Percentiles rank a stretch among this genome's conserved stretches.
Evolutionary conservation across 352 stramenopile species (phyloP).

Genomic region (Elongisporangium prolatum): DNA sequence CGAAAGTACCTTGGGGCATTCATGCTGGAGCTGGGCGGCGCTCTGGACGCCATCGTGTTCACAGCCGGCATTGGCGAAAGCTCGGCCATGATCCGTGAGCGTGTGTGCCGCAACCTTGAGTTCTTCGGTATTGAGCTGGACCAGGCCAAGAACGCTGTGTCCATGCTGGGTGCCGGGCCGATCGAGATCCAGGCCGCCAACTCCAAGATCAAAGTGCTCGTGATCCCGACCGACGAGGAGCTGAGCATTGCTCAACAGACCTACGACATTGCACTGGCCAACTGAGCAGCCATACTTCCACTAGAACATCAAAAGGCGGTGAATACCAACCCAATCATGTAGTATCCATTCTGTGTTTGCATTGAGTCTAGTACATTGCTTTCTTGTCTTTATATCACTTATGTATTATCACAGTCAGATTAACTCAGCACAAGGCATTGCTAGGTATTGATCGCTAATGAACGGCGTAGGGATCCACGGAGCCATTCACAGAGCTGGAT

Average conservation of each 20-base stretch:
- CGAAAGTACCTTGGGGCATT: constrained; percentile 87
- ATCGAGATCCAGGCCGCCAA: constrained; percentile 51
- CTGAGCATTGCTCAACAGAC: constrained; percentile 86
- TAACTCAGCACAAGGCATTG: too few relatives aligned
- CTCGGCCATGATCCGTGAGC: constrained; percentile 71
- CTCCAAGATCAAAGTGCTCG: constrained; percentile 65
- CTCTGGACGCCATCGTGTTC: constrained; percentile 85
- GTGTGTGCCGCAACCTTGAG: constrained; percentile 53
- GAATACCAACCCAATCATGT: not conserved
- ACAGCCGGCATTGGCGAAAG: constrained; percentile 87
- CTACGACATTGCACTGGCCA: constrained; percentile 50
- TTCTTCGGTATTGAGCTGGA: constrained; percentile 78
- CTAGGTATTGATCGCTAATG: too few relatives aligned
- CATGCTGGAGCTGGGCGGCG: constrained; percentile 58
- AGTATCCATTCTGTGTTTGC: not conserved
- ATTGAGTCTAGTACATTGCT: too few relatives aligned
- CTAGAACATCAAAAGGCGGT: not conserved
- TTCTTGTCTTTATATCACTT: too few relatives aligned
- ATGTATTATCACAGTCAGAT: too few relatives aligned
- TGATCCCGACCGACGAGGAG: constrained; percentile 90
- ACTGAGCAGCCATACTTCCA: constrained; percentile 11
- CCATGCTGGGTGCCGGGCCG: constrained; percentile 50
- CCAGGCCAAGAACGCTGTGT: constrained; percentile 56
- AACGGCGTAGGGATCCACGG: too few relatives aligned
- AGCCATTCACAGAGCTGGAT: too few relatives aligned